phyloP scores from a whole-genome alignment of 140 eudicot species.

The Ambrosia hybrid region DNA sequence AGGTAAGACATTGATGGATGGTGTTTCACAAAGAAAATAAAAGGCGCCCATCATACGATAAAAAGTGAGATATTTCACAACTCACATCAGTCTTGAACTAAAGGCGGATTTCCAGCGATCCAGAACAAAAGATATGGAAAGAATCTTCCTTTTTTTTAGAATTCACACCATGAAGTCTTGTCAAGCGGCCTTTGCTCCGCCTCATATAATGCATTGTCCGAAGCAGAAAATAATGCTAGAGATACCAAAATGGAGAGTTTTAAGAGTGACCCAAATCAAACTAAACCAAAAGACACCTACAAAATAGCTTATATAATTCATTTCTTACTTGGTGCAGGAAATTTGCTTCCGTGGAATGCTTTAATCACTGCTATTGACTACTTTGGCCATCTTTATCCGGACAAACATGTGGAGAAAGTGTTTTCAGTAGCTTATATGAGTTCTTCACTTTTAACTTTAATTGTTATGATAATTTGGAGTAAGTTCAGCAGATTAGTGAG shows the following conservation, averaged over 20 bases:
- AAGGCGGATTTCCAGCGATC: slow-evolving; percentile 29
- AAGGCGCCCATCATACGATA: slow-evolving; percentile 20
- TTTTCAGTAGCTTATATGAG: slow-evolving; percentile 85
- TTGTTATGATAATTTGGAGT: slow-evolving; percentile 44
- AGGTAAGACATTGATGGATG: background rate
- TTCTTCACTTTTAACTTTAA: slow-evolving; percentile 52
- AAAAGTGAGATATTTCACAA: slow-evolving; percentile 28
- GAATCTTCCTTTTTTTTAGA: slow-evolving; percentile 33
- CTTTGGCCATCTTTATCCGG: slow-evolving; percentile 70
- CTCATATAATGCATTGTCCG: slow-evolving; percentile 29
- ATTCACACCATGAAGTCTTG: slow-evolving; percentile 22
- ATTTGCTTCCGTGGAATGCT: slow-evolving; percentile 91
- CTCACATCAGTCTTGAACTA: slow-evolving; percentile 28
- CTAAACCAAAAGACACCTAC: slow-evolving; percentile 58
- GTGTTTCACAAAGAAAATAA: slow-evolving; percentile 12
- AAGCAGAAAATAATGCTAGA: slow-evolving; percentile 14
- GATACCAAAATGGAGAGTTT: slow-evolving; percentile 40
- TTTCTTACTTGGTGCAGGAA: slow-evolving; percentile 92
- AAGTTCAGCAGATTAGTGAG: slow-evolving; percentile 37
- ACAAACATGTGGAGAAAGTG: slow-evolving; percentile 67
- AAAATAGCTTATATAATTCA: slow-evolving; percentile 67
- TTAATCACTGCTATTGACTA: slow-evolving; percentile 84
- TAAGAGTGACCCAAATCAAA: slow-evolving; percentile 34
- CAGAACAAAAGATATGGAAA: slow-evolving; percentile 32
- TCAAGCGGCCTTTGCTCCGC: background rate